Evolutionary conservation across 805 yeast genomes (phyloP).

Genomic region (Hanseniaspora jakobsenii): DNA sequence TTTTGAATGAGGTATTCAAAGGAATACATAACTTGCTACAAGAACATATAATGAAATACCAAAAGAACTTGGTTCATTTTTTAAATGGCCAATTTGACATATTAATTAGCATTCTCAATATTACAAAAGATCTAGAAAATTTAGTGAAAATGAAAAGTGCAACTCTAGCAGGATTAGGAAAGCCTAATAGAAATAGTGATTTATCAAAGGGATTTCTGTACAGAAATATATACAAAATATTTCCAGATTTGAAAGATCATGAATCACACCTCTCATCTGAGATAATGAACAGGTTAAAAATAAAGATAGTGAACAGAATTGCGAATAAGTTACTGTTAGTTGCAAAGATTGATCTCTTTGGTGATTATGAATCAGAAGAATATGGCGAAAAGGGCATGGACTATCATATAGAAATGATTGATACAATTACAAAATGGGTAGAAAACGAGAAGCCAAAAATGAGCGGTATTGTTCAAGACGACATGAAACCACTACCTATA

Average conservation of each 20-base stretch:
- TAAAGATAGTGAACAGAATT: slow-evolving; percentile 63
- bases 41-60: too few species aligned
- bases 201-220: background rate
- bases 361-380: too few species aligned
- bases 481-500: slow-evolving; percentile 56
- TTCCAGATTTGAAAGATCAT: slow-evolving; percentile 2
- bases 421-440: slow-evolving; percentile 53
- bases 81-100: background rate
- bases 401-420: slow-evolving; percentile 48
- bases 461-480: slow-evolving; percentile 28
- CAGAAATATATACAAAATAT: slow-evolving; percentile 1
- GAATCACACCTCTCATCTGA: background rate
- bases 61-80: background rate
- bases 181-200: background rate
- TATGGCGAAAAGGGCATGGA: slow-evolving; percentile 46
- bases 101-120: background rate
- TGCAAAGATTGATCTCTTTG: slow-evolving; percentile 67
- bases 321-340: slow-evolving; percentile 73
- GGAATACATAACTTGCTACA: too few species aligned
- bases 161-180: background rate
- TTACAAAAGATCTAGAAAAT: slow-evolving; percentile 3
- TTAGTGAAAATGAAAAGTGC: slow-evolving; percentile 8
- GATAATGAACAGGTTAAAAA: slow-evolving; percentile 17
- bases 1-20: background rate
- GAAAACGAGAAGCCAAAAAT: slow-evolving; percentile 56